These are phyloP conservation scores for Novymonas esmeraldas DNA, from an alignment of 208 protist genomes.

Conservation along the genomic window DNA sequence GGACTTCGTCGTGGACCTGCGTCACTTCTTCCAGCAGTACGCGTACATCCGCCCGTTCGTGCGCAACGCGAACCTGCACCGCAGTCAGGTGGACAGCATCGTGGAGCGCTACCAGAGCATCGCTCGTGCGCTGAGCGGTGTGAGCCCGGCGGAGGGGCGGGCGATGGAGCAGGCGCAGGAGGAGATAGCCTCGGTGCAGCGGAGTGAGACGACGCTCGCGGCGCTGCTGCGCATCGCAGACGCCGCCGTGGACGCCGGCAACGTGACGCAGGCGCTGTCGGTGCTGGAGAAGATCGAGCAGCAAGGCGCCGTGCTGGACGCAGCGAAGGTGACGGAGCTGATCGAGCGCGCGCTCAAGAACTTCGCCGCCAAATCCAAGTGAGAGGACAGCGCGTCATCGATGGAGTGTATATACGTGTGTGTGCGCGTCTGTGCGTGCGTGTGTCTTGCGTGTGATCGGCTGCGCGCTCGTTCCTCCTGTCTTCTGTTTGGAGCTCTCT, in stretches of 20 bases:
- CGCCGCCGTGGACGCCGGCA: conserved; percentile 67
- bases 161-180: conserved; percentile 25
- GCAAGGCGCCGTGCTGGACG: conserved; percentile 51
- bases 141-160: conserved; percentile 44
- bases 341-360: conserved; percentile 74
- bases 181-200: conserved; percentile 9
- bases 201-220: conserved; percentile 30
- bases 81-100: conserved; percentile 81
- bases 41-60: conserved; percentile 90
- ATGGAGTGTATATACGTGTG: conserved; percentile 1
- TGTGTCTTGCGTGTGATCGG: background rate
- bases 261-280: conserved; percentile 60
- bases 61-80: conserved; percentile 85
- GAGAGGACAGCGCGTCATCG: no score
- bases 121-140: conserved; percentile 59
- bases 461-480: no score
- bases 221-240: conserved; percentile 59
- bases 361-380: conserved; percentile 34
- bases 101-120: conserved; percentile 79
- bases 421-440: background rate
- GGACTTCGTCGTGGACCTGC: conserved; percentile 91
- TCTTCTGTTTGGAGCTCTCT: background rate
- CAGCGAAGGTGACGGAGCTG: conserved; percentile 50
- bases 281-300: conserved; percentile 60
- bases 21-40: conserved; percentile 93